Conservation (phyloP, 1,284 basidiomycete genomes). For the Irpex sp. region DNA sequence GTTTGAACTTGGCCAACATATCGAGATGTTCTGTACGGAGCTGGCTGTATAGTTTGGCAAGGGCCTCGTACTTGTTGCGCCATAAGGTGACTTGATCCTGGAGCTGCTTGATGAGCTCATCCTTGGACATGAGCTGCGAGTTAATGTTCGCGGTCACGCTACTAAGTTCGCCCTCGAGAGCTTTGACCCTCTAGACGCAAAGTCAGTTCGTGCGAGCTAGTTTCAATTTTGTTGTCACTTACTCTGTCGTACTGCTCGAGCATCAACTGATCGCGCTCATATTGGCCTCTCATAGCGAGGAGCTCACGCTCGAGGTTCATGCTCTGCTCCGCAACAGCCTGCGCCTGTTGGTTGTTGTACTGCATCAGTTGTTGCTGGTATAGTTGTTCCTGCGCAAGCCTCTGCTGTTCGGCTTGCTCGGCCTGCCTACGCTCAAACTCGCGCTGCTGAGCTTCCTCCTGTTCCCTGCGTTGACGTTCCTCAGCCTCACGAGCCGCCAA, state of each 20-base stretch:
- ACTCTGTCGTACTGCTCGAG: conserved; percentile 97
- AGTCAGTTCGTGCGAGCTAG: not conserved
- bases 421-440: conserved; percentile 92
- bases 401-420: conserved; percentile 86
- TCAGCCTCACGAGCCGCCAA: conserved; percentile 81
- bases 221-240: conserved; percentile 23
- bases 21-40: conserved; percentile 97
- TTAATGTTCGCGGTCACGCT: conserved; percentile 80
- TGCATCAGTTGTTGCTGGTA: conserved; percentile 76
- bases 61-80: conserved; percentile 98
- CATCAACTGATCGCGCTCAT: conserved; percentile 97
- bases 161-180: conserved; percentile 88
- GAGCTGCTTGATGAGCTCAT: conserved; percentile 93
- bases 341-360: conserved; percentile 66
- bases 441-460: conserved; percentile 78
- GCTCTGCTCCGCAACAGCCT: conserved; percentile 62
- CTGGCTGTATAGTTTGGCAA: conserved; percentile 98
- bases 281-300: conserved; percentile 93
- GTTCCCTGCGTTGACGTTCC: conserved; percentile 74
- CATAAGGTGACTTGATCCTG: conserved; percentile 97
- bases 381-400: conserved; percentile 86
- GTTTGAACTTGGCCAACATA: conserved; percentile 96
- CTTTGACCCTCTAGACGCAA: conserved; percentile 80
- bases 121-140: conserved; percentile 89
- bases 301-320: conserved; percentile 89